Evolutionary conservation across 768 basidiomycete species (phyloP).

Genomic region (Lactifluus piperatus): DNA sequence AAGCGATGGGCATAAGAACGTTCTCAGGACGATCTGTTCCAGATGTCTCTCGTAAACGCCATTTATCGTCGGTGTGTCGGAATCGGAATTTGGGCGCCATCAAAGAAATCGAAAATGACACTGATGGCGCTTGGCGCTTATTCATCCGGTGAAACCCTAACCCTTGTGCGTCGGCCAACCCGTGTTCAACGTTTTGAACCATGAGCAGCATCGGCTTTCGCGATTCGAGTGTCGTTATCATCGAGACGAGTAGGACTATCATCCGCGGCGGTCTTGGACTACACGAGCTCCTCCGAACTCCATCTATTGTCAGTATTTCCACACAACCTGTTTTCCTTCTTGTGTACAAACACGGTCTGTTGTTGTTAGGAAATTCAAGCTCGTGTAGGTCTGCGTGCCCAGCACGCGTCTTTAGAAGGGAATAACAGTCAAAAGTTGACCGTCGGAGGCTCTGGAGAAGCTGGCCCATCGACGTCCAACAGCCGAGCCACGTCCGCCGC

Average conservation of each 20-base stretch:
- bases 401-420: conserved; percentile 19
- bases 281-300: conserved; percentile 66
- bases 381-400: conserved; percentile 60
- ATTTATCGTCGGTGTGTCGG: too few relatives aligned
- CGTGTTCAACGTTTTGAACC: conserved; percentile 4
- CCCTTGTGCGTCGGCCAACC: not conserved
- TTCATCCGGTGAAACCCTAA: conserved; percentile 4
- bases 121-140: too few relatives aligned
- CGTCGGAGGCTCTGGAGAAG: conserved; percentile 24
- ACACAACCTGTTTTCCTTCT: not conserved
- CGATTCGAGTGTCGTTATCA: conserved; percentile 70
- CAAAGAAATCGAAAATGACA: too few relatives aligned
- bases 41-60: too few relatives aligned
- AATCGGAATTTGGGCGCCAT: not conserved
- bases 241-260: conserved; percentile 66
- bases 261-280: conserved; percentile 75
- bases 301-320: conserved; percentile 53
- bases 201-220: conserved; percentile 55
- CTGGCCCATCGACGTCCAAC: conserved; percentile 34
- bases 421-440: conserved; percentile 25
- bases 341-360: conserved; percentile 1
- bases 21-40: not conserved
- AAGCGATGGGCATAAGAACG: not conserved
- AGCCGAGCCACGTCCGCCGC: conserved; percentile 42
- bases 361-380: conserved; percentile 63